Evolutionary conservation across 2,329 filamentous ascomycete species (phyloP), one percentile per base, ranked within the genome.

Genomic region (Fusarium burgessii): DNA sequence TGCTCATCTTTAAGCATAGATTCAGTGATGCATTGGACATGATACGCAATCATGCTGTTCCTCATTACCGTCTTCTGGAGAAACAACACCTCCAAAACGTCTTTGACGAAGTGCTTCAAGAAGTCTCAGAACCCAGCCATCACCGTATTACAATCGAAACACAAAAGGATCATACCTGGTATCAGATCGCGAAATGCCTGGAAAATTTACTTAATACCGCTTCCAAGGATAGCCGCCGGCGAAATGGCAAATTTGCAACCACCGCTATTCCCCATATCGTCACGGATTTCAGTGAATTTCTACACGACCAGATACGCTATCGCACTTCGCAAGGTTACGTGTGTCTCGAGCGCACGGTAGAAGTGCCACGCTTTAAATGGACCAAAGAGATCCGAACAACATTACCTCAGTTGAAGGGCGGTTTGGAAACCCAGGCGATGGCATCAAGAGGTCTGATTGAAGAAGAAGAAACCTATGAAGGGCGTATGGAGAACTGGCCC

Each of bases 41-140:
- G 47, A 82, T 87, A 58, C 78, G 81, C 23, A 74, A 78, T 40
- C 78, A 82, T 69, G 79, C 82, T 67, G 77, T 84, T 18, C 84
- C 84, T 2, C 78, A 83, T 71, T 79, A 81, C 65, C 63, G 72
- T 32, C 36, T 20, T 46, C 59, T 78, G 33, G 66, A 76, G 38
- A 40, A 64, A 8, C 70, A 76, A 27, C 75, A 80, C 62, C 65
- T 75, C 25, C 54, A 68, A 12, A 76, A 78, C 23, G 46, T 81
- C 25, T 58, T 77, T 18, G 77, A 82, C 47, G 81, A 82, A 42
- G 65, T 81, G 27, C 73, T 82, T 6, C 77, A 76, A 14, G 73
- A 64, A 20, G 23, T 32, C 13, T 32, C 66, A 6, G 35, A 56
- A 13, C 52, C 60, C 18, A 76, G 66, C 32, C 70, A 71, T 49